Base-by-base conservation (phyloP, 225 moss, liverwort and hornwort genomes). In the Anthoceros angustus region DNA sequence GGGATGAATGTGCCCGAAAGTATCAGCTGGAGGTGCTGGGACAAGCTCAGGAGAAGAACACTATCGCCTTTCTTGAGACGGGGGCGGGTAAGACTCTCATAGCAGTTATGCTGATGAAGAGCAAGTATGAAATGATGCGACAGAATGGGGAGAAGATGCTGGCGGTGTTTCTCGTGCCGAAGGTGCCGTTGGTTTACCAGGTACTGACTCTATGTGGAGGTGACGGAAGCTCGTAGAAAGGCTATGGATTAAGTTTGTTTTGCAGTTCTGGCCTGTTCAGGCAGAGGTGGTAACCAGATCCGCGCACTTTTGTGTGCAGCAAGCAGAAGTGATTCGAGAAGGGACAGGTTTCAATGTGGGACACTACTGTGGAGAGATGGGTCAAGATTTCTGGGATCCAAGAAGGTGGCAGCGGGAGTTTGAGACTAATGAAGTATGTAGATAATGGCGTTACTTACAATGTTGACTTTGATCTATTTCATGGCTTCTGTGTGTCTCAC, bases 341-440 rank as follows among this genome's bases (percentile, higher is more conserved):
- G 87, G 87, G 67, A 98, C 98, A 32, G 87, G 81, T 15, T 98
- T 87, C 66, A 79, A 80, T 68, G 98, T 98, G 50, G 98, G 98
- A 39, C 98, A 98, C 68, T 98, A 92, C 65, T 98, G 98, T 68
- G 98, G 98, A 61, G 98, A 98, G 81, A 98, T 98, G 98, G 98
- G 98, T 0, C 98, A 98, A 84, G 98, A 98, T 61, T 98, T 98
- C 60, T 98, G 98, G 98, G 98, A 98, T 83, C 78, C 98, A 38
- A 83, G 98, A 75, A 83, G 92, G 74, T 98, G 98, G 98, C 98
- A 98, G 72, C 84, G 98, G 66, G 98, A 98, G 78, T 98, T 98
- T 70, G 98, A 98, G 65, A 92, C 82, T 9, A 98, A 89, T 78
- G 98, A 98, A 75, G 98, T 95, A 81, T 62, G 76, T 70, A 46